phyloP scores from a whole-genome alignment of 345 rosid species.

The Melaleuca quinquenervia region DNA sequence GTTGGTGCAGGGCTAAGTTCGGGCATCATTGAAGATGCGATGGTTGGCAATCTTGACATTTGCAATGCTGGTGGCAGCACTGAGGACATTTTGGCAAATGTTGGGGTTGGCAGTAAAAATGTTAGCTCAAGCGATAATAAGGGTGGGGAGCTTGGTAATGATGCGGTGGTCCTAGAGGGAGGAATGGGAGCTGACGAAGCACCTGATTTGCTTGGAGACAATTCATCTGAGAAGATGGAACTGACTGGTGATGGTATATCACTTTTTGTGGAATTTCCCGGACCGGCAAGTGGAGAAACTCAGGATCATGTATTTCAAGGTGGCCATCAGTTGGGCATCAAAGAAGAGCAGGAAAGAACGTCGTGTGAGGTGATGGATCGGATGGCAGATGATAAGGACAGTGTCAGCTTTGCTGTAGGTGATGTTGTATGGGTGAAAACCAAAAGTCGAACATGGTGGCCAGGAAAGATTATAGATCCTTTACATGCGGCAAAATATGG shows the following conservation, averaged over 20 bases:
- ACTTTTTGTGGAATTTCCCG: slow-evolving; percentile 60
- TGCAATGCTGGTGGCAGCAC: neutral
- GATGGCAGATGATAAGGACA: slow-evolving; percentile 1
- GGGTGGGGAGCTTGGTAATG: neutral
- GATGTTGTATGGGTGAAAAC: slow-evolving; percentile 75
- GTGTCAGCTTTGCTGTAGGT: slow-evolving; percentile 33
- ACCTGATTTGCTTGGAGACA: slow-evolving; percentile 8
- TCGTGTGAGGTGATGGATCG: neutral
- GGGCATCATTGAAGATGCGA: neutral
- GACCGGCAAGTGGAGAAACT: slow-evolving; percentile 10
- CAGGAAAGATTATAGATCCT: slow-evolving; percentile 58
- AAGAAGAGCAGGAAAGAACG: neutral
- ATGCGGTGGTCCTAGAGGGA: slow-evolving; percentile 3
- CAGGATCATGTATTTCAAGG: slow-evolving; percentile 5
- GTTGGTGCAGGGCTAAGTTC: neutral
- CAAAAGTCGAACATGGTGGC: slow-evolving; percentile 74
- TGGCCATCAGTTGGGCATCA: slow-evolving; percentile 2
- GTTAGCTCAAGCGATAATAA: neutral
- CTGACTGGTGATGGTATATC: slow-evolving; percentile 48
- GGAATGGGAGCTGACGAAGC: slow-evolving; percentile 16
- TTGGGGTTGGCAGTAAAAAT: neutral
- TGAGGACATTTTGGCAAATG: neutral
- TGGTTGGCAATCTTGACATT: neutral
- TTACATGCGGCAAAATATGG: slow-evolving; percentile 13
- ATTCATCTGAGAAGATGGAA: slow-evolving; percentile 26